phyloP scores from a whole-genome alignment of 2,329 filamentous ascomycete species.

The Aspergillus transmontanensis region DNA sequence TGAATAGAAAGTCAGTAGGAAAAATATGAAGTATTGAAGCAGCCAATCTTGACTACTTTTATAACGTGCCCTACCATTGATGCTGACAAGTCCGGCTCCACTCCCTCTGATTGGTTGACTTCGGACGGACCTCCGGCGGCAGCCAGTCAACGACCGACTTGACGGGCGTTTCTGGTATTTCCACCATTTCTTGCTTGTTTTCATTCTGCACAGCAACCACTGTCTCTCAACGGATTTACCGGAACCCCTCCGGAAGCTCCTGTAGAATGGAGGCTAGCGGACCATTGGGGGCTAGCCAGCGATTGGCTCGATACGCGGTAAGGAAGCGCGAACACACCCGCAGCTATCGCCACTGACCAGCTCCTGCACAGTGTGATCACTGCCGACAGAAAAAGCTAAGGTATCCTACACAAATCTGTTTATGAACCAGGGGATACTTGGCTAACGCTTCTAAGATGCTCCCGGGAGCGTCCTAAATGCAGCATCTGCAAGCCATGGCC shows the following conservation, averaged over 20 bases:
- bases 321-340: neutral
- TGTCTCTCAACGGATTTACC: neutral
- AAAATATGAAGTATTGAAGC: neutral
- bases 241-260: neutral
- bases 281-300: neutral
- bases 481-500: constrained; percentile 17
- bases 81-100: neutral
- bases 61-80: neutral
- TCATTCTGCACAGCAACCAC: neutral
- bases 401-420: neutral
- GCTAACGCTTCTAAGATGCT: constrained; percentile 7
- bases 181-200: neutral
- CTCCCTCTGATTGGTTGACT: neutral
- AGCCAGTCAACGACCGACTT: neutral
- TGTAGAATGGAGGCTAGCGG: neutral
- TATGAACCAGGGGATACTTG: fast-evolving
- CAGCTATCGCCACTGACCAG: neutral
- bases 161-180: neutral
- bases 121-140: neutral
- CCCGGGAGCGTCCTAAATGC: constrained; percentile 18
- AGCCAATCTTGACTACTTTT: neutral
- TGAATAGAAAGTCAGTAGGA: neutral
- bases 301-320: constrained; percentile 5
- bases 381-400: constrained; percentile 16
- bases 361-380: neutral